Base-by-base conservation (phyloP, 2,329 filamentous ascomycete genomes). In the Diaporthe capsici region DNA sequence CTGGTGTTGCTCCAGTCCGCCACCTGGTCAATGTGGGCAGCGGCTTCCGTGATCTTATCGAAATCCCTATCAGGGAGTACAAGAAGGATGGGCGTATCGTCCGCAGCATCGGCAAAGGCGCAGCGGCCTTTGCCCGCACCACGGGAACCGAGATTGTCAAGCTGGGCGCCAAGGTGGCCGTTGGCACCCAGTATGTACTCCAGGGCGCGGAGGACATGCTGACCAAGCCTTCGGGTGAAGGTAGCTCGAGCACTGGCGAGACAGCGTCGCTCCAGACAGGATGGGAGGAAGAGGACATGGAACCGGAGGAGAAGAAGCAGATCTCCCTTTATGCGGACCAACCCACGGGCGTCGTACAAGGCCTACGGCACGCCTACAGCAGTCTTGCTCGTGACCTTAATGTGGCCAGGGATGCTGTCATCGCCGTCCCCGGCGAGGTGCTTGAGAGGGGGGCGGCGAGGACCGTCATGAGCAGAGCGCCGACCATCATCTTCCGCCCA, bases 111-210 rank as follows among this genome's bases (percentile, higher is more conserved):
- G 93, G 95, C 77, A 98, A 98, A 84, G 97, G 97, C 2, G 95
- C 96, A 0, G 87, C 93, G 12, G 93, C 95, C 2, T 99, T 99
- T 84, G 96, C 95, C 49, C 96, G 94, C 81, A 98, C 95, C 1
- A 99, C 97, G 0, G 96, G 96, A 3, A 97, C 94, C 0, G 97
- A 98, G 82, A 89, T 98, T n/a, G 94, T 98, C 78, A 97, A 97
- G 80, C 88, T 99, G 0, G 96, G 97, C 17, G 97, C 97, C 61
- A 98, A 98, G 84, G 88, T 98, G 70, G 96, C 96, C 0, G 94
- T 98, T 68, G 97, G 97, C 47, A 98, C 97, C 4, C 97, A 98
- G 81, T 97, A 94, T n/a, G 92, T 96, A 22, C 90, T 99, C 1
- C 94, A 98, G 81, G 94, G 94, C 25, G 95, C 96, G 0, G 97